A percentile compares a stretch with the other conserved stretches of the same genome.
These are phyloP conservation scores for Amanita fuliginea DNA, from an alignment of 768 basidiomycete genomes.

Conservation along the genomic window DNA sequence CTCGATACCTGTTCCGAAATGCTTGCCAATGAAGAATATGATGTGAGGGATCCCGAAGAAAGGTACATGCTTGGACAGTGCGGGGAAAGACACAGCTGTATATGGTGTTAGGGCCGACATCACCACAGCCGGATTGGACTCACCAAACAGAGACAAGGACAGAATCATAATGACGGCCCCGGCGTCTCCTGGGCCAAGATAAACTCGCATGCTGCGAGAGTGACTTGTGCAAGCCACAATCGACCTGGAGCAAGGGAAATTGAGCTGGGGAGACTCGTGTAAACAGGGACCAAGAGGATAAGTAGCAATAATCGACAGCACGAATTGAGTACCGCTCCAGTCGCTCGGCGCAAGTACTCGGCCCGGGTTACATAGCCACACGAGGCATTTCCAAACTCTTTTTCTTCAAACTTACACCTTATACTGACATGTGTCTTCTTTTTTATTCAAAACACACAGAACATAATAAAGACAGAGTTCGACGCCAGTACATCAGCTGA, in stretches of 20 bases:
- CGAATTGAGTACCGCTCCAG: constrained; percentile 2
- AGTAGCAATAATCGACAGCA: not conserved
- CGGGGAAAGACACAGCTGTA: constrained; percentile 64
- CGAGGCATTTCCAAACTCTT: no score
- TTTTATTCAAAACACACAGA: no score
- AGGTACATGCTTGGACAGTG: constrained; percentile 42
- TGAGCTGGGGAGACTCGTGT: not conserved
- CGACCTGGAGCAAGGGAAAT: no score
- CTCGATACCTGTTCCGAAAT: constrained; percentile 62
- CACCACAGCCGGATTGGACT: constrained; percentile 7
- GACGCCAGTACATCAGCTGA: not conserved
- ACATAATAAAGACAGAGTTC: no score
- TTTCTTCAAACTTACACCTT: not conserved
- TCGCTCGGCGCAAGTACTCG: not conserved
- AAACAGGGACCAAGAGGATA: not conserved
- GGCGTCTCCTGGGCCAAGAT: not conserved
- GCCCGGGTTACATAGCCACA: not conserved
- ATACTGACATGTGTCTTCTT: not conserved
- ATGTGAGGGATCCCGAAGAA: constrained; percentile 53
- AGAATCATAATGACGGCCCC: constrained; percentile 43
- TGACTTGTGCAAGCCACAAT: no score
- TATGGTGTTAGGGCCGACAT: not conserved
- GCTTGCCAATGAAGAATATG: constrained; percentile 77
- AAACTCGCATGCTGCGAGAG: not conserved
- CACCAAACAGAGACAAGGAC: constrained; percentile 54